Conservation (phyloP, 2,329 filamentous ascomycete genomes). For the Diaporthe citrichinensis region DNA sequence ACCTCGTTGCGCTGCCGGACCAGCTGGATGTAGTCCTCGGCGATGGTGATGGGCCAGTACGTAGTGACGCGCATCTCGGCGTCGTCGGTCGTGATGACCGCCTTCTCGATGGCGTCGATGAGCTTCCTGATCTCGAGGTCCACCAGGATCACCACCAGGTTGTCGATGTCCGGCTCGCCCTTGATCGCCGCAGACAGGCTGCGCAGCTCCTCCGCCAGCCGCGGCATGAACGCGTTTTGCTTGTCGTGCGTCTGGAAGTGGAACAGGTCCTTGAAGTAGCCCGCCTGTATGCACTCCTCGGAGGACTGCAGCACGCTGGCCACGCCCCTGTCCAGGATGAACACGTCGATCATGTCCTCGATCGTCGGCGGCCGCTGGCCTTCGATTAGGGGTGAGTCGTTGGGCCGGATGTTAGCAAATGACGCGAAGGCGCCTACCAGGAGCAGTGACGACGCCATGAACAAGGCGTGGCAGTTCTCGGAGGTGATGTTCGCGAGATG, state of each 20-base stretch:
- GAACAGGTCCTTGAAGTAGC: constrained; percentile 46
- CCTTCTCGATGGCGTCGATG: constrained; percentile 40
- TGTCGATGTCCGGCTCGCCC: constrained; percentile 28
- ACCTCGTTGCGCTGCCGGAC: constrained; percentile 42
- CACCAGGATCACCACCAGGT: constrained; percentile 26
- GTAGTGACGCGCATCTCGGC: constrained; percentile 45
- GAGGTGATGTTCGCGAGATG: constrained; percentile 46
- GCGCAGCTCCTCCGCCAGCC: constrained; percentile 36
- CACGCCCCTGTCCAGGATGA: constrained; percentile 51
- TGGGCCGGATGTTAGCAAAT: constrained; percentile 44
- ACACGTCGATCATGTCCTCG: constrained; percentile 52
- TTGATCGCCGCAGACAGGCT: constrained; percentile 18
- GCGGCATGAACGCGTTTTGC: constrained; percentile 31
- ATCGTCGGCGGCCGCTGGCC: constrained; percentile 42
- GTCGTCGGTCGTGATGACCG: constrained; percentile 39
- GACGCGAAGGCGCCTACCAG: constrained; percentile 51
- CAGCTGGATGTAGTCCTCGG: constrained; percentile 45
- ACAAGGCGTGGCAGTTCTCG: constrained; percentile 52
- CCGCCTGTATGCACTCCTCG: constrained; percentile 43
- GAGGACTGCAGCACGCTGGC: constrained; percentile 48
- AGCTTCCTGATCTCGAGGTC: constrained; percentile 39
- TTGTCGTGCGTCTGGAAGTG: constrained; percentile 31
- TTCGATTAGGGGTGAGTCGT: constrained; percentile 24
- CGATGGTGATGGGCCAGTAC: constrained; percentile 46
- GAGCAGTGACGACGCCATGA: constrained; percentile 51